Conservation (phyloP, 2,329 filamentous ascomycete species). For the Cytospora piceae region DNA sequence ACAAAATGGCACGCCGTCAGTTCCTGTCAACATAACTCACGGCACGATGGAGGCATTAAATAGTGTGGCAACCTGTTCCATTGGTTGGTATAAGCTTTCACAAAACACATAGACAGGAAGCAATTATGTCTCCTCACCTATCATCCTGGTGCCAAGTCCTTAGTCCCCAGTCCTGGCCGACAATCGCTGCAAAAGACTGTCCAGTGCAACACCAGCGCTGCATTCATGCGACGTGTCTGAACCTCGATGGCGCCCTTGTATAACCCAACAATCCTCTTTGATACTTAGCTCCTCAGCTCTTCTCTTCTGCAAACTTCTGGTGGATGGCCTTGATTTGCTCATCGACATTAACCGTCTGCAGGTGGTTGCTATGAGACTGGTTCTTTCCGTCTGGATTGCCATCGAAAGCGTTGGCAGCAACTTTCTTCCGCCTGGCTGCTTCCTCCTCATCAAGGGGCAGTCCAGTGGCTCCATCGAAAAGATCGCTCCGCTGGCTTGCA, state of each 20-base stretch:
- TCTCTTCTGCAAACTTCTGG: constrained; percentile 54
- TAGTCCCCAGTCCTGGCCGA: background rate
- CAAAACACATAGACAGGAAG: constrained; percentile 14
- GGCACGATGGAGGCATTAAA: constrained; percentile 3
- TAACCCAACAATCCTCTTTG: background rate
- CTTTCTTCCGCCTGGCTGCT: constrained; percentile 73
- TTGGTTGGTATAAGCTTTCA: constrained; percentile 32
- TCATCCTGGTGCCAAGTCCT: constrained; percentile 9
- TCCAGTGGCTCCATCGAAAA: constrained; percentile 78
- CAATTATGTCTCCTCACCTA: constrained; percentile 24
- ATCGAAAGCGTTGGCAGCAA: constrained; percentile 67
- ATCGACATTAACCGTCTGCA: constrained; percentile 76
- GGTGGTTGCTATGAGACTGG: constrained; percentile 57
- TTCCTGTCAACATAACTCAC: constrained; percentile 7
- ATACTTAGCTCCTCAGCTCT: constrained; percentile 31
- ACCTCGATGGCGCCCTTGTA: background rate
- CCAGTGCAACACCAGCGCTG: background rate
- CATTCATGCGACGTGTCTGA: background rate
- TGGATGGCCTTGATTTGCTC: constrained; percentile 77
- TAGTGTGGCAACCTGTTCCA: constrained; percentile 25
- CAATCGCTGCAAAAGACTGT: background rate
- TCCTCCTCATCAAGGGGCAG: constrained; percentile 74
- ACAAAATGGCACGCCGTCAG: background rate
- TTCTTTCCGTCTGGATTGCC: constrained; percentile 64
- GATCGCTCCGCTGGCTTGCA: constrained; percentile 82